Conservation (phyloP, 345 rosid species). For the Turnera subulata region DNA sequence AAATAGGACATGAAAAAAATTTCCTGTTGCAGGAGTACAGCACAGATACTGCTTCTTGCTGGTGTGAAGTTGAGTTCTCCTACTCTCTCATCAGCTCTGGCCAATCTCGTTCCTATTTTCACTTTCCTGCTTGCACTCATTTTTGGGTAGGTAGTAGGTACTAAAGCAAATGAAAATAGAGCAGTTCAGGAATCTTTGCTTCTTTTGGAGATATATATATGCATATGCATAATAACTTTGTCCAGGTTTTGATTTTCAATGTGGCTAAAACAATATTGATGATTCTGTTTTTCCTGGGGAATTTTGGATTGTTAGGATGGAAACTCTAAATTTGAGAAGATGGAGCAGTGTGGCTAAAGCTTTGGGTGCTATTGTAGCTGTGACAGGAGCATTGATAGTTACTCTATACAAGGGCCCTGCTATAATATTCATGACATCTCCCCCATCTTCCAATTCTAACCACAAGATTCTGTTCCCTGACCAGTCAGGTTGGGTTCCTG, state of each 20-base stretch:
- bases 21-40: constrained; percentile 29
- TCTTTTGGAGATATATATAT: neutral
- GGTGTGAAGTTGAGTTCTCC: constrained; percentile 36
- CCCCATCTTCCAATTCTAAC: constrained; percentile 2
- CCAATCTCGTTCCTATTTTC: constrained; percentile 34
- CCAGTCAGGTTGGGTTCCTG: constrained; percentile 39
- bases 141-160: constrained; percentile 28
- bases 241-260: too few species aligned
- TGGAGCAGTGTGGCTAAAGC: constrained; percentile 37
- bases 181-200: neutral
- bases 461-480: constrained; percentile 14
- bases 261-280: too few species aligned
- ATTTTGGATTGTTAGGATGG: constrained; percentile 23
- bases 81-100: constrained; percentile 32
- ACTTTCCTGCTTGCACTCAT: constrained; percentile 38
- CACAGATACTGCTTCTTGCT: constrained; percentile 23
- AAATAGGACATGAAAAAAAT: constrained; percentile 16
- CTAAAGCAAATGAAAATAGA: neutral
- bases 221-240: too few species aligned
- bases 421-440: constrained; percentile 13
- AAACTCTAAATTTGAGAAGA: constrained; percentile 29
- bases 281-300: neutral
- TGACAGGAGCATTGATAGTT: constrained; percentile 37
- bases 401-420: constrained; percentile 38
- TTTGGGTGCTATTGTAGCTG: constrained; percentile 34